Evolutionary conservation across 768 basidiomycete genomes (phyloP), one percentile per base, ranked within the genome.

Genomic region (Melanogaster broomeanus): DNA sequence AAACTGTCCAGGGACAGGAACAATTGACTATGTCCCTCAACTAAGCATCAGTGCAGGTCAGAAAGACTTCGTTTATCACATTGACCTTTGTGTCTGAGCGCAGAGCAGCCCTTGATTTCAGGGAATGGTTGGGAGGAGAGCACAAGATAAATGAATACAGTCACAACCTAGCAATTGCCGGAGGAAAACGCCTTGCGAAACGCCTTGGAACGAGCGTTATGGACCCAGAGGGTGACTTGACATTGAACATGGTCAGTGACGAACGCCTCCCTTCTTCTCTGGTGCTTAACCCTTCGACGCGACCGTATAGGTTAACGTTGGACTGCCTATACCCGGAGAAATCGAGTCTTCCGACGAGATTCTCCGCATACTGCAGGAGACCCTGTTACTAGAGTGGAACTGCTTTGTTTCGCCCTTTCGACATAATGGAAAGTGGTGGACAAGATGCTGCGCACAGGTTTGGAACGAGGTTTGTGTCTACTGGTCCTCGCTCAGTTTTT

Each of bases 111-210:
- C 64, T 92, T 5, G 78, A 84, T 27, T 93, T 93, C 70, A 81
- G 92, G 25, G 61, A 77, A 51, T 80, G 79, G 72, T 67, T 92
- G 2, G 91, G 92, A 1, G 90, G 92, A 6, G 91, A 94, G 65
- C 66, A 77, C 22, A 76, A 74, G 40, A 93, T 94, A 52, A 81
- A 79, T 56, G 69, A 71, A 8, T 92, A 93, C 64, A 89, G 83
- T 57, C 86, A 84, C 65, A 60, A 73, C 9, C 75, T 92, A 6
- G 92, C 90, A 4, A 52, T 87, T 3, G 64, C 77, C 40, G 92
- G 90, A 8, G 90, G 88, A 0, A 76, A 73, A 52, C 61, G 64
- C 10, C 71, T 92, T 7, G 82, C 84, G 2, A 72, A 81, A 51
- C 66, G 82, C 8, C 73, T 91, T 37, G 82, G 80, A 1, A 92